A percentile compares a stretch with the other conserved stretches of the same genome.
phyloP scores from a whole-genome alignment of 768 basidiomycete species.

The Tubosaeta sp. region DNA sequence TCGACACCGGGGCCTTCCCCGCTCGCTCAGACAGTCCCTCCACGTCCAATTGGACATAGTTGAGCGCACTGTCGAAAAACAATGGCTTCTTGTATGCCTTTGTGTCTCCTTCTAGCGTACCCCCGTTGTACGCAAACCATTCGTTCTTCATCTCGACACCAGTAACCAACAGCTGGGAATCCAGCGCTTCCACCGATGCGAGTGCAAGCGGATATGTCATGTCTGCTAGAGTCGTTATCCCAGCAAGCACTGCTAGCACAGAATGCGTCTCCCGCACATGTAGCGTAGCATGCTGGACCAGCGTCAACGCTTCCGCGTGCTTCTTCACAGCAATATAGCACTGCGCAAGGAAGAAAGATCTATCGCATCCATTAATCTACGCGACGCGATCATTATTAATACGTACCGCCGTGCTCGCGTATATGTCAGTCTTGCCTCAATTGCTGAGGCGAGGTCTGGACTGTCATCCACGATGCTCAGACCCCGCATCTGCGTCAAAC shows the following conservation, averaged over 20 bases:
- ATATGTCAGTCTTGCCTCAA: constrained; percentile 72
- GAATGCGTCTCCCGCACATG: constrained; percentile 71
- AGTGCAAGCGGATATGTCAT: constrained; percentile 52
- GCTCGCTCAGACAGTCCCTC: constrained; percentile 66
- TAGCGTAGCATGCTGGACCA: constrained; percentile 67
- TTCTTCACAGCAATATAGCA: constrained; percentile 68
- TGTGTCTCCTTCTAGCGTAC: constrained; percentile 41
- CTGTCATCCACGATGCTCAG: constrained; percentile 86
- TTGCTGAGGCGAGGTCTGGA: constrained; percentile 71
- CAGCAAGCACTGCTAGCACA: constrained; percentile 43
- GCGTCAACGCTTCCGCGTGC: constrained; percentile 67
- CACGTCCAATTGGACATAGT: constrained; percentile 87
- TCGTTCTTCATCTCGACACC: constrained; percentile 57
- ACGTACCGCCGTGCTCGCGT: constrained; percentile 69
- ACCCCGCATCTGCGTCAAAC: constrained; percentile 76
- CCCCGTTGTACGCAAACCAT: constrained; percentile 80
- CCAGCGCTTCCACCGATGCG: constrained; percentile 47
- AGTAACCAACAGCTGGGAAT: constrained; percentile 44
- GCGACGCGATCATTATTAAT: neutral
- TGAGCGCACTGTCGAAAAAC: constrained; percentile 93
- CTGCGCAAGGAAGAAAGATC: constrained; percentile 73
- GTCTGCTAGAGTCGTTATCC: constrained; percentile 37
- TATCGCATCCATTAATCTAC: constrained; percentile 22
- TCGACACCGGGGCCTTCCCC: constrained; percentile 44
- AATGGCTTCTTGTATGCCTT: constrained; percentile 72